A percentile compares a stretch with the other conserved stretches of the same genome.
Conservation (phyloP, 768 basidiomycete species). For the Mycena amicta region DNA sequence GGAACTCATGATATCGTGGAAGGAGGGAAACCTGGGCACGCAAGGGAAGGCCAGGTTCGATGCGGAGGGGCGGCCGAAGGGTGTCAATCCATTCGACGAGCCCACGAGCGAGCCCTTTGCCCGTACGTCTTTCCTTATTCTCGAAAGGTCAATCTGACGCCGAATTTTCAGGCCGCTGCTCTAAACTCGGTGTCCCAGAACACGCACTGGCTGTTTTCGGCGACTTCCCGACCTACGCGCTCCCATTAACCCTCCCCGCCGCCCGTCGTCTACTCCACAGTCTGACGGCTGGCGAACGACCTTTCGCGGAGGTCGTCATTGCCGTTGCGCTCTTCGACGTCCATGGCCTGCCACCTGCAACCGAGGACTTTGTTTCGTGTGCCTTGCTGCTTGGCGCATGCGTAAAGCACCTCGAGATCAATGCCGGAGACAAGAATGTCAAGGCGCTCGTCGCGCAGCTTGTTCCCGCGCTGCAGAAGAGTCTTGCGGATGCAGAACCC, state of each 20-base stretch:
- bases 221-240: slow-evolving; percentile 8
- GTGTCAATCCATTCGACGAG: slow-evolving; percentile 10
- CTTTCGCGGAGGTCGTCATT: slow-evolving; percentile 10
- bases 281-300: slow-evolving; percentile 7
- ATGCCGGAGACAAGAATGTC: neutral
- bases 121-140: slow-evolving; percentile 5
- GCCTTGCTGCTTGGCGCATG: slow-evolving; percentile 15
- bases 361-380: slow-evolving; percentile 11
- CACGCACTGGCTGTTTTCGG: slow-evolving; percentile 17
- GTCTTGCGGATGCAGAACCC: slow-evolving; percentile 1
- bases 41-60: slow-evolving; percentile 15
- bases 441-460: slow-evolving; percentile 1
- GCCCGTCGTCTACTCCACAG: slow-evolving; percentile 15
- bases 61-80: slow-evolving; percentile 14
- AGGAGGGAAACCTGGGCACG: slow-evolving; percentile 20
- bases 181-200: slow-evolving; percentile 14
- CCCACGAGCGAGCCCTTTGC: slow-evolving; percentile 19
- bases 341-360: slow-evolving; percentile 7
- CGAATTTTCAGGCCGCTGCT: slow-evolving; percentile 19
- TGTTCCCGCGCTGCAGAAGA: neutral
- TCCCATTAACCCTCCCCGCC: slow-evolving; percentile 19
- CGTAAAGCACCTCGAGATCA: slow-evolving; percentile 5
- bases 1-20: slow-evolving; percentile 17
- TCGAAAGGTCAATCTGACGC: neutral
- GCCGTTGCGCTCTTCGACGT: slow-evolving; percentile 13